Conservation (phyloP, 257 asterid species). For the Lithospermum erythrorhizon region DNA sequence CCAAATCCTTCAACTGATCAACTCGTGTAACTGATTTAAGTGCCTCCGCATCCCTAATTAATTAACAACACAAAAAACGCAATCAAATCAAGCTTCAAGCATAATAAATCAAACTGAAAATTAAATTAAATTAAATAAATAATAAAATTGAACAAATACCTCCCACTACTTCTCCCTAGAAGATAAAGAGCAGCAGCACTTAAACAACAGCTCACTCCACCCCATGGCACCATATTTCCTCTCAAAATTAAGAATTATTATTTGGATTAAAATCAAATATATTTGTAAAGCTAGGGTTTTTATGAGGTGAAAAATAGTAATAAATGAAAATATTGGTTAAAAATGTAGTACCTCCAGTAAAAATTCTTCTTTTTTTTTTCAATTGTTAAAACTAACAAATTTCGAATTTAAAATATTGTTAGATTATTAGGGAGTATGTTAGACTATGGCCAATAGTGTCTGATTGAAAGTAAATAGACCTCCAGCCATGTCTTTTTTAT, state of each 20-base stretch:
- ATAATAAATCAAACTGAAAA: conserved; percentile 2
- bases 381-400: too few relatives aligned
- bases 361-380: too few relatives aligned
- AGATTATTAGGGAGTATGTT: too few relatives aligned
- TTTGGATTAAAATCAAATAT: not conserved
- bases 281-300: not conserved
- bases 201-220: conserved; percentile 83
- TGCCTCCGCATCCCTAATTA: conserved; percentile 67
- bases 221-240: conserved; percentile 62
- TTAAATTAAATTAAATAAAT: not conserved
- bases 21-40: conserved; percentile 84
- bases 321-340: too few relatives aligned
- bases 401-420: too few relatives aligned
- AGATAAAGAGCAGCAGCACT: conserved; percentile 95
- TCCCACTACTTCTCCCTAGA: conserved; percentile 92
- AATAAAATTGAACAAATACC: conserved; percentile 27
- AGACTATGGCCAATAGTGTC: too few relatives aligned
- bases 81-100: not conserved
- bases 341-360: too few relatives aligned
- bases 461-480: too few relatives aligned
- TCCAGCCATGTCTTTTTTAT: too few relatives aligned
- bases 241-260: not conserved
- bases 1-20: conserved; percentile 83
- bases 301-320: not conserved
- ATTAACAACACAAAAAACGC: not conserved